Evolutionary conservation across 2,329 filamentous ascomycete species (phyloP), one percentile per base, ranked within the genome.

Genomic region (Cercospora citrullina): DNA sequence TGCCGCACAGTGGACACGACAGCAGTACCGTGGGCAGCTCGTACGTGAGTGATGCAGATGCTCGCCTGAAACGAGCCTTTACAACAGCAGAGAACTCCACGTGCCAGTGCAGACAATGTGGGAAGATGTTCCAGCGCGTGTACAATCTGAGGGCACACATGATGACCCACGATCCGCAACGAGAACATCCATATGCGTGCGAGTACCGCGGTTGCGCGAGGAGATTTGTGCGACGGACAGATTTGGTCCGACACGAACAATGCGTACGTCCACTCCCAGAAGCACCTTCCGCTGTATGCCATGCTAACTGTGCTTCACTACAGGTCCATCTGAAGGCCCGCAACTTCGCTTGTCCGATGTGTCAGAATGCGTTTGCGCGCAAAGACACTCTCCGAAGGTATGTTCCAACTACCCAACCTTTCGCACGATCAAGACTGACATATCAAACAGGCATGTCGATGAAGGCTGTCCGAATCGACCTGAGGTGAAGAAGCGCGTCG

Each of bases 141-240:
- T 96, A 94, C 82, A 96, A 96, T 80, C 92, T 90, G 81, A 93
- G 91, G 75, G 91, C 92, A 31, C 93, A 96, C 78, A 86, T 94
- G 85, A 90, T 94, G 75, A 94, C 89, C 0, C 93, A 97, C 76
- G 89, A 95, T 75, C 88, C 91, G 14, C 85, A 87, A 68, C 85
- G 90, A 66, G 87, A 87, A 74, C 91, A 91, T 74, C 88, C 89
- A 0, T 90, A 92, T 75, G 84, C 85, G 1, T 96, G 93, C 79
- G 81, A 82, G 1, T 81, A 88, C 31, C 79, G 84, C 2, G 86
- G 85, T 63, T 97, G 93, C 80, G 84, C 81, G 72, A 92, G 90
- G 80, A 87, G 87, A 62, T 96, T 96, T 79, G 91, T 92, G 18
- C 87, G 93, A 73, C 93, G 91, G 80, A 94, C 93, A 1, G 93